Evolutionary conservation across 805 yeast species (phyloP).

Genomic region (Ogataea ramenticola): DNA sequence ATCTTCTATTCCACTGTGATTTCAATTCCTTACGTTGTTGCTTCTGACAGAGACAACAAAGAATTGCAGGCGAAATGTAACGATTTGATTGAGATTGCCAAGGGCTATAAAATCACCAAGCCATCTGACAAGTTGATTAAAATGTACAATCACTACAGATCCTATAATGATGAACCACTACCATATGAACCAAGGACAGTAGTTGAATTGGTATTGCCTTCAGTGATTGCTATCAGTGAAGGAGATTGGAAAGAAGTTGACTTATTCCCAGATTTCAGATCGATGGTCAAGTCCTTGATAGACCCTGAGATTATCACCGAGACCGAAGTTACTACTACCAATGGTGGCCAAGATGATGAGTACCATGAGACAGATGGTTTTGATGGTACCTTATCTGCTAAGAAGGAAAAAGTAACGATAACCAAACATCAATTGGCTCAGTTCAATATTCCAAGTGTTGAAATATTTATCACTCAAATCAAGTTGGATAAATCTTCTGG

Average conservation of each 20-base stretch:
- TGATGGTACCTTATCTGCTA: conserved; percentile 1
- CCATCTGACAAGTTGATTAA: not conserved
- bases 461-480: conserved; percentile 23
- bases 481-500: conserved; percentile 33
- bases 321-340: conserved; percentile 1
- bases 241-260: conserved; percentile 34
- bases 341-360: conserved; percentile 1
- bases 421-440: conserved; percentile 18
- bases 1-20: conserved; percentile 54
- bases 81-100: conserved; percentile 40
- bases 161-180: conserved; percentile 25
- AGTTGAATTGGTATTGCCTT: conserved; percentile 44
- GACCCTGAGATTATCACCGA: not conserved
- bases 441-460: conserved; percentile 27
- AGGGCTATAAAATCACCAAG: conserved; percentile 10
- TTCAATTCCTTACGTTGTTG: conserved; percentile 50
- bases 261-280: conserved; percentile 31
- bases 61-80: conserved; percentile 28
- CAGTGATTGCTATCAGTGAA: conserved; percentile 32
- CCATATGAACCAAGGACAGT: conserved; percentile 49
- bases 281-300: conserved; percentile 9
- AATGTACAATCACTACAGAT: not conserved
- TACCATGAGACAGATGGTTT: not conserved
- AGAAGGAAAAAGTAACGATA: conserved; percentile 4
- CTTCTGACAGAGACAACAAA: conserved; percentile 18